Conservation (phyloP, 108 stramenopile species). For the Cyclotella cryptica region DNA sequence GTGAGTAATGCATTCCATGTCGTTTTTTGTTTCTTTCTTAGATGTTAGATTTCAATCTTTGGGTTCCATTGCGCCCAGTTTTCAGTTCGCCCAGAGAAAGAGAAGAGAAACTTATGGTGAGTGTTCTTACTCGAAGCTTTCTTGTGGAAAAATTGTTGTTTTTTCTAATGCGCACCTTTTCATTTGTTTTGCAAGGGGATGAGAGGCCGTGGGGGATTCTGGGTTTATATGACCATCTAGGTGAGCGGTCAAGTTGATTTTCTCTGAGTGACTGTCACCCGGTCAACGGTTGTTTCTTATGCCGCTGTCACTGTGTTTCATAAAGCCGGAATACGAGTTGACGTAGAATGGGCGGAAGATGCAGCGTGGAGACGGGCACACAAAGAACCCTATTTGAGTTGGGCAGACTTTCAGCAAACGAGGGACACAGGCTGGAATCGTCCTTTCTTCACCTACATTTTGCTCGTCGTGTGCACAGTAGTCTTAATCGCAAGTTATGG, state of each 20-base stretch:
- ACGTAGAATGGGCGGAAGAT: slow-evolving; percentile 91
- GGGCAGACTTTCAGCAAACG: slow-evolving; percentile 77
- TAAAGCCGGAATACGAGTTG: slow-evolving; percentile 65
- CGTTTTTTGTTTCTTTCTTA: not conserved
- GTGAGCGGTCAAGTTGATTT: slow-evolving; percentile 19
- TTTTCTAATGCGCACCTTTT: not conserved
- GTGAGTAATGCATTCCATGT: slow-evolving; percentile 1
- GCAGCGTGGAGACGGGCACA: slow-evolving; percentile 78
- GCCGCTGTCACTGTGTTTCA: not conserved
- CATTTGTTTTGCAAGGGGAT: slow-evolving; percentile 2
- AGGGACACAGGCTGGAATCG: slow-evolving; percentile 64
- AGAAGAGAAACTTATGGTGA: slow-evolving; percentile 73
- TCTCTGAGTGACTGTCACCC: not conserved
- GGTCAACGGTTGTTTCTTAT: not conserved
- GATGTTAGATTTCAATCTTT: not conserved
- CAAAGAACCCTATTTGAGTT: slow-evolving; percentile 73
- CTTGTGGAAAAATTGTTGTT: not conserved
- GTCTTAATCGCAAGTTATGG: slow-evolving; percentile 70
- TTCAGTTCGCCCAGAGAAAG: slow-evolving; percentile 86
- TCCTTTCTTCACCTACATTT: slow-evolving; percentile 75
- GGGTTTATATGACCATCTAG: slow-evolving; percentile 80
- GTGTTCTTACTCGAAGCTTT: not conserved
- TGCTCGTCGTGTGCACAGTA: slow-evolving; percentile 67
- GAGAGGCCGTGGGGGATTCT: slow-evolving; percentile 75
- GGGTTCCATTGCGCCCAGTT: slow-evolving; percentile 17